Base-by-base conservation (phyloP, 352 stramenopile species). In the Hyaloperonospora arabidopsidis region DNA sequence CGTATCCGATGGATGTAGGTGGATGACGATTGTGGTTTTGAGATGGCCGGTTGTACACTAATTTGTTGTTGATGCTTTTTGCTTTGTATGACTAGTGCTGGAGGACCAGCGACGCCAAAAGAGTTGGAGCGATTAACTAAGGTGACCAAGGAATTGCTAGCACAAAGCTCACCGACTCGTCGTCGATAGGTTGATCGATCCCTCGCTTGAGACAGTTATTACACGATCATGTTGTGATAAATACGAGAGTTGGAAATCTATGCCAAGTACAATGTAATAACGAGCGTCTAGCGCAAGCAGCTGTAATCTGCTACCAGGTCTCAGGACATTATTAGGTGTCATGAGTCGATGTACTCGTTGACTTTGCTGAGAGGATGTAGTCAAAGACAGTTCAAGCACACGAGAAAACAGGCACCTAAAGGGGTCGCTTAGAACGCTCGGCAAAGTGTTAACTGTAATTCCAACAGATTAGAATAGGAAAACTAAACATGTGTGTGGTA, bases 1-100 rank as follows among this genome's bases (percentile, higher is more conserved):
- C 79, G 81, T 29, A 78, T 92, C 49, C 84, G 84, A 18, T 93
- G 84, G 84, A 90, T 89, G 82, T 93, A 86, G 22, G 79, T 59
- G 52, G 21, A 25, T 76, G 21, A 11, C 34, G 17, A 19, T 45
- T 35, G 12, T 2, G 13, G 23, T 19, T 29, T 22, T 38, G 12
- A 1, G 22, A 15, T 13, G n/a, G 12, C 39, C 35, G 22, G 6
- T 32, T 25, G 46, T 49, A 13, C 59, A 49, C 51, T 57, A 0
- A 59, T 57, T 28, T 45, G 39, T 45, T 45, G 19, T 50, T 14
- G 4, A 10, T 32, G 25, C n/a, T 32, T 32, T 32, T 52, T 17
- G 18, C 52, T n/a, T 59, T 49, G 67, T 32, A 38, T 36, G 52
- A 57, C 38, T 68, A 91, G 81, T 61, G 76, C 81, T 23, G 79